A percentile compares a stretch with the other conserved stretches of the same genome.
Conservation (phyloP, 768 basidiomycete species). For the Boletus rex-veris region DNA sequence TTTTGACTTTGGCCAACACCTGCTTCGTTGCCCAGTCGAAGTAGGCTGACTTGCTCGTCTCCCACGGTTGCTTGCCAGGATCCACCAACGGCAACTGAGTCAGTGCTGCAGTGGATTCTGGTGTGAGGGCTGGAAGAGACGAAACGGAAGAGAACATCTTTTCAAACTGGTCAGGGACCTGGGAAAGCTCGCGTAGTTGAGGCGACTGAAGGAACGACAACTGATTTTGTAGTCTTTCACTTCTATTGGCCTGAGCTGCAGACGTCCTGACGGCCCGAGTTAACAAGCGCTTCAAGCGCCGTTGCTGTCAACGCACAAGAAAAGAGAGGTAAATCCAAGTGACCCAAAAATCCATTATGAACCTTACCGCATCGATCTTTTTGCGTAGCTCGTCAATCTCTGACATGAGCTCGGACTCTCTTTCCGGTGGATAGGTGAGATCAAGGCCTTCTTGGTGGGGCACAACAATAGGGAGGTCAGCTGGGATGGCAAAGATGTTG, state of each 20-base stretch:
- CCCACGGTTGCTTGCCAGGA: slow-evolving; percentile 75
- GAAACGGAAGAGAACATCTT: slow-evolving; percentile 47
- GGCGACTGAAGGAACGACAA: slow-evolving; percentile 45
- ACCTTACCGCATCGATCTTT: slow-evolving; percentile 66
- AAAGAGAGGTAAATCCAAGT: slow-evolving; percentile 8
- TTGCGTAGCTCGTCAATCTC: slow-evolving; percentile 66
- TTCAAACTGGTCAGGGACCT: slow-evolving; percentile 40
- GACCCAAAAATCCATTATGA: background rate
- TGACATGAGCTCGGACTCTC: slow-evolving; percentile 57
- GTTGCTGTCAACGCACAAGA: slow-evolving; percentile 45
- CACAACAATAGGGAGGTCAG: slow-evolving; percentile 64
- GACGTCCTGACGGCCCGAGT: slow-evolving; percentile 51
- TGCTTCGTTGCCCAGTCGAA: slow-evolving; percentile 70
- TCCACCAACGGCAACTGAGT: slow-evolving; percentile 36
- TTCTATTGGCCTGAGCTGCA: slow-evolving; percentile 43
- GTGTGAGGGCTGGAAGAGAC: slow-evolving; percentile 45
- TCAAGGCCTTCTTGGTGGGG: slow-evolving; percentile 76
- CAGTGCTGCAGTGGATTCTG: slow-evolving; percentile 38
- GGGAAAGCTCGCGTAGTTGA: slow-evolving; percentile 36
- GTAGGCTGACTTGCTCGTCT: slow-evolving; percentile 71
- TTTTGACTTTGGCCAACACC: slow-evolving; percentile 38
- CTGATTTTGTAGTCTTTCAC: slow-evolving; percentile 40
- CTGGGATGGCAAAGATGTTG: slow-evolving; percentile 79
- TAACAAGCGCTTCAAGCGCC: slow-evolving; percentile 57
- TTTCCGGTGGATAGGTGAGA: slow-evolving; percentile 54